Evolutionary conservation across 805 yeast species (phyloP).

Genomic region (Naumovozyma baii): DNA sequence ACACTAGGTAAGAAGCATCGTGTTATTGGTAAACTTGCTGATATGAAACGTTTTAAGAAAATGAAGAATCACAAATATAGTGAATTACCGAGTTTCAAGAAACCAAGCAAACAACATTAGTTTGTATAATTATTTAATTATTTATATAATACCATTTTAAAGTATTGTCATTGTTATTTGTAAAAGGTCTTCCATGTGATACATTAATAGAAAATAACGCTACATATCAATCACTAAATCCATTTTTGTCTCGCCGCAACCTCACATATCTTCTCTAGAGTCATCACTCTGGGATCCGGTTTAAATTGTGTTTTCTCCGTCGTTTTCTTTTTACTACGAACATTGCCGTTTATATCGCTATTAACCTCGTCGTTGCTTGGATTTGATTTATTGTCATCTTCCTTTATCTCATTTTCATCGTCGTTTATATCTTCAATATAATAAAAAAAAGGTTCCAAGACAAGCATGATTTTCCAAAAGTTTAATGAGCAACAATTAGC

Average conservation of each 20-base stretch:
- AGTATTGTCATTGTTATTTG: no score
- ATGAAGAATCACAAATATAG: conserved; percentile 33
- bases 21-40: conserved; percentile 33
- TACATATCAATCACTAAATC: conserved; percentile 11
- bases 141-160: no score
- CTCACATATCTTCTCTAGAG: conserved; percentile 30
- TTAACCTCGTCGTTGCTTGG: not conserved
- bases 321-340: conserved; percentile 2
- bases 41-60: conserved; percentile 23
- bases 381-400: conserved; percentile 2
- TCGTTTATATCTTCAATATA: conserved; percentile 30
- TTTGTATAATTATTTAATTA: conserved; percentile 1
- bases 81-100: conserved; percentile 34
- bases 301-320: conserved; percentile 11
- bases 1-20: conserved; percentile 31
- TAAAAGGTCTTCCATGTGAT: no score
- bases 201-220: no score
- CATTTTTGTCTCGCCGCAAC: conserved; percentile 31
- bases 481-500: conserved; percentile 22
- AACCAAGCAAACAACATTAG: conserved; percentile 19
- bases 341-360: not conserved
- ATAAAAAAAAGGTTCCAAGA: conserved; percentile 30
- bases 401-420: conserved; percentile 10
- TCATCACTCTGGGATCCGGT: conserved; percentile 30
- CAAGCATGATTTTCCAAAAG: conserved; percentile 31